phyloP scores from a whole-genome alignment of 371 early-diverging fungal genomes.

The Mucor plumbeus region DNA sequence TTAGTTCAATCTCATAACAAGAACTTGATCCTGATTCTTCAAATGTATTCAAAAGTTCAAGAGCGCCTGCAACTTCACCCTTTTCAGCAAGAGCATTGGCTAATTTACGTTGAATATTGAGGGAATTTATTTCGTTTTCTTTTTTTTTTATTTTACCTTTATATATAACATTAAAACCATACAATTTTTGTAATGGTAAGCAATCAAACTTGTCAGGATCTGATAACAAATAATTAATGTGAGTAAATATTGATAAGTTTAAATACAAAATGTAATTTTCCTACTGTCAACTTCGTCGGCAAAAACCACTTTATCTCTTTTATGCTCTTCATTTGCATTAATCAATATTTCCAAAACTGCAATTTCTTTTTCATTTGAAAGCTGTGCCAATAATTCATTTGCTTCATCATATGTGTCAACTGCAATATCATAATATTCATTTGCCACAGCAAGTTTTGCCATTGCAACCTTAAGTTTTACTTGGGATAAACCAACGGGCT shows the following conservation, averaged over 20 bases:
- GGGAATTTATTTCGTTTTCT: too few species aligned
- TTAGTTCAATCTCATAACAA: conserved; percentile 18
- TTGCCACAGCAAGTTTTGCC: conserved; percentile 53
- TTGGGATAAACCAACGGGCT: conserved; percentile 25
- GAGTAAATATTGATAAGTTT: background rate
- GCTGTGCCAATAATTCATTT: conserved; percentile 45
- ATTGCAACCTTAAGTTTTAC: conserved; percentile 38
- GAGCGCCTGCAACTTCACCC: conserved; percentile 2
- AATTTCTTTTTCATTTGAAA: conserved; percentile 40
- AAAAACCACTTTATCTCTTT: background rate
- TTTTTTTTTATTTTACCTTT: conserved; percentile 2
- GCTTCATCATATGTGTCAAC: conserved; percentile 49
- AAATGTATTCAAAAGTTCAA: conserved; percentile 13
- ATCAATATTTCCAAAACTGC: background rate
- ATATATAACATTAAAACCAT: conserved; percentile 20
- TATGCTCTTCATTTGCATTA: background rate
- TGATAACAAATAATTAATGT: background rate
- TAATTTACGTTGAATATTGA: background rate
- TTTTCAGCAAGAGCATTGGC: background rate
- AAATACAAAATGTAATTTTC: background rate
- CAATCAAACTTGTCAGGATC: conserved; percentile 15
- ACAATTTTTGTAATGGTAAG: conserved; percentile 20
- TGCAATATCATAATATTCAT: conserved; percentile 44
- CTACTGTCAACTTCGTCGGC: conserved; percentile 4
- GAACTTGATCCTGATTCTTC: background rate